phyloP scores from a whole-genome alignment of 106 monocot genomes.

The Platanthera zijinensis region DNA sequence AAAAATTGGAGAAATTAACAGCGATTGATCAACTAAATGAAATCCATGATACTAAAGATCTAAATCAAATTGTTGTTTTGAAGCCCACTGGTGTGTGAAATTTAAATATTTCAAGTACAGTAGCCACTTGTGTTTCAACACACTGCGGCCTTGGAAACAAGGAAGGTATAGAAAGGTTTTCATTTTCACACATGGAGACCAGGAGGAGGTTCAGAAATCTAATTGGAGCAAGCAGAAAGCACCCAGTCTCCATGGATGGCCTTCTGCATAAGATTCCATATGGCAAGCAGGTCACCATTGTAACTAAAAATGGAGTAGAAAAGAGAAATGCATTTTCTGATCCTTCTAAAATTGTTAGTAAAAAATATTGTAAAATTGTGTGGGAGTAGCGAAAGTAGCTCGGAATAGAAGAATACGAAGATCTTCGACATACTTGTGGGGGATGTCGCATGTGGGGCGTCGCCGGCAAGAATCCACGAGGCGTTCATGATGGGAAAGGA shows the following conservation, averaged over 20 bases:
- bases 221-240: conserved; percentile 29
- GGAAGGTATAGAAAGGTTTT: conserved; percentile 10
- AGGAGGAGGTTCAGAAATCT: conserved; percentile 35
- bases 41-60: conserved; percentile 7
- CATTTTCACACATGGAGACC: conserved; percentile 42
- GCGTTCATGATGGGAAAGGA: too few relatives aligned
- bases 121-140: conserved; percentile 10
- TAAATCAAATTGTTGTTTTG: conserved; percentile 43
- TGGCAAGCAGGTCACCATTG: conserved; percentile 5
- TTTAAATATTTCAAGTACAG: conserved; percentile 1
- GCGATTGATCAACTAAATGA: neutral
- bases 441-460: too few relatives aligned
- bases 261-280: conserved; percentile 32
- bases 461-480: too few relatives aligned
- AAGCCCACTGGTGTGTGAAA: conserved; percentile 27
- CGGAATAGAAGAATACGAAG: too few relatives aligned
- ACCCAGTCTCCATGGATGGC: conserved; percentile 27
- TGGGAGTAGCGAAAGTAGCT: too few relatives aligned
- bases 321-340: neutral
- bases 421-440: too few relatives aligned
- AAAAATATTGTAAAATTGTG: neutral
- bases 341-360: neutral
- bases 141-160: conserved; percentile 3
- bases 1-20: conserved; percentile 15
- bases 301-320: neutral